Conservation (phyloP, 2,329 filamentous ascomycete species). For the Fusarium buharicum region DNA sequence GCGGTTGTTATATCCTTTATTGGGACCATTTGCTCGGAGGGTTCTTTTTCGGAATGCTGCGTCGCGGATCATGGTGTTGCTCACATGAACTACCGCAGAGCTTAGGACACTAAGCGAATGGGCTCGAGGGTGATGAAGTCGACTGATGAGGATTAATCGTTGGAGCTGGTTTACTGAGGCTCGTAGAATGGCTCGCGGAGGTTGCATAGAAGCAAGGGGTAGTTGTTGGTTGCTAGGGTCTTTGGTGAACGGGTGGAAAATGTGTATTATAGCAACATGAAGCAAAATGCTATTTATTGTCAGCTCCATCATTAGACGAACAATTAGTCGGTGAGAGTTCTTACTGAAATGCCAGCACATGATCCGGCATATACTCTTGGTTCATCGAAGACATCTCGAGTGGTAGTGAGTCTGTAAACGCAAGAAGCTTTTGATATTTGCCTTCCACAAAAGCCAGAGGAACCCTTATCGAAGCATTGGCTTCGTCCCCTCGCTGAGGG, state of each 20-base stretch:
- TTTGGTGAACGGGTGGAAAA: slow-evolving; percentile 20
- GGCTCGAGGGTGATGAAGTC: slow-evolving; percentile 10
- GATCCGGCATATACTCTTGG: slow-evolving; percentile 9
- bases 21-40: background rate
- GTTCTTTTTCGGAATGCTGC: slow-evolving; percentile 6
- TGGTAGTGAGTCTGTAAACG: slow-evolving; percentile 18
- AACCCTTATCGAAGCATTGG: background rate
- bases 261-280: slow-evolving; percentile 12
- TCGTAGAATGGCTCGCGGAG: slow-evolving; percentile 2
- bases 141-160: slow-evolving; percentile 17
- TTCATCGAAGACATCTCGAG: slow-evolving; percentile 4
- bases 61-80: slow-evolving; percentile 26
- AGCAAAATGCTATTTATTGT: slow-evolving; percentile 1
- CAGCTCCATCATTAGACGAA: background rate
- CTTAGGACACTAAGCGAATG: slow-evolving; percentile 10
- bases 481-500: background rate
- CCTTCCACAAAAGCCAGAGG: slow-evolving; percentile 22
- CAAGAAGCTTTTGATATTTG: slow-evolving; percentile 23
- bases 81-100: slow-evolving; percentile 22
- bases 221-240: slow-evolving; percentile 4
- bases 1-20: background rate
- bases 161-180: slow-evolving; percentile 22
- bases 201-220: background rate
- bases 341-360: slow-evolving; percentile 24
- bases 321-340: background rate